phyloP scores from a whole-genome alignment of 768 basidiomycete species.

The Macrolepiota albuminosa region DNA sequence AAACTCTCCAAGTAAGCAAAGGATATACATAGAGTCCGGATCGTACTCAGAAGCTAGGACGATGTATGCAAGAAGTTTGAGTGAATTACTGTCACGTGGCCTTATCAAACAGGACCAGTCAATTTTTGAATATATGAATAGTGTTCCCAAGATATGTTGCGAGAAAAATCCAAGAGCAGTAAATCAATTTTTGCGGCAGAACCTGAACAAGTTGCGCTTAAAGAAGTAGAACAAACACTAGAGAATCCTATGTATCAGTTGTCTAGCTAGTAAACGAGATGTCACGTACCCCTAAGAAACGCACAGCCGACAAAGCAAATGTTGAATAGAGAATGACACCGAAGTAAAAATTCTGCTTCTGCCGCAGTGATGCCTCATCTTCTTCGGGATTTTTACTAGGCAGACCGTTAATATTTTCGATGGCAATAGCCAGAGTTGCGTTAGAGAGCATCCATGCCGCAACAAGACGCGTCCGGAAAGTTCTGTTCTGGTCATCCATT shows the following conservation, averaged over 20 bases:
- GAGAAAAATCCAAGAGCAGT: background rate
- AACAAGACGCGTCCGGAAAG: slow-evolving; percentile 87
- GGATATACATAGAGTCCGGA: background rate
- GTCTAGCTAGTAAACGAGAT: background rate
- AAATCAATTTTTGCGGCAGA: slow-evolving; percentile 67
- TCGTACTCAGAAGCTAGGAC: background rate
- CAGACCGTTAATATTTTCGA: slow-evolving; percentile 71
- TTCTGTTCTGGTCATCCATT: slow-evolving; percentile 86
- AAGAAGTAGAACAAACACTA: slow-evolving; percentile 83
- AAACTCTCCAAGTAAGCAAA: slow-evolving; percentile 8
- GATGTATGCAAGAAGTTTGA: background rate
- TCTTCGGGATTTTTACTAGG: slow-evolving; percentile 26
- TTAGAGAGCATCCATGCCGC: slow-evolving; percentile 76
- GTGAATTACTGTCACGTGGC: background rate
- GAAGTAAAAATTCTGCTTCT: slow-evolving; percentile 60
- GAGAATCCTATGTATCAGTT: slow-evolving; percentile 2
- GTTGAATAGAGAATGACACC: slow-evolving; percentile 77
- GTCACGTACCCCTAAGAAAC: slow-evolving; percentile 68
- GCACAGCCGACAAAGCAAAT: slow-evolving; percentile 64
- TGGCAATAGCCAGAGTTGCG: slow-evolving; percentile 65
- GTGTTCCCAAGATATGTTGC: slow-evolving; percentile 7
- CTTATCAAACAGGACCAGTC: background rate
- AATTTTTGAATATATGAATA: slow-evolving; percentile 1
- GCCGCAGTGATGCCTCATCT: slow-evolving; percentile 37
- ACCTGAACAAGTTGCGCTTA: slow-evolving; percentile 78